Percentiles rank a stretch among this genome's conserved stretches.
Conservation (phyloP, 2,329 filamentous ascomycete genomes). For the Aureobasidium uvarum region DNA sequence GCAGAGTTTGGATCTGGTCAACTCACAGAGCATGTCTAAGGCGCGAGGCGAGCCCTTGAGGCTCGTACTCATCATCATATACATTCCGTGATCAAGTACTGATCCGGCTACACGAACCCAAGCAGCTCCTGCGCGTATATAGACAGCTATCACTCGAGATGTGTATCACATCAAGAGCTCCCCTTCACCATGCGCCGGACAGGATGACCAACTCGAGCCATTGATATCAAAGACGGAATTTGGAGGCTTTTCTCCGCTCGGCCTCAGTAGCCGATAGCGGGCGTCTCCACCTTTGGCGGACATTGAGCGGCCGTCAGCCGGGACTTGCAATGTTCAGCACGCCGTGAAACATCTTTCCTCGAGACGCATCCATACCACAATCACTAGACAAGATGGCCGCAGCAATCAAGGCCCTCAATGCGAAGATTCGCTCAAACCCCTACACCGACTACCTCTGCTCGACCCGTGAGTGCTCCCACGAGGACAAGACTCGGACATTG, state of each 20-base stretch:
- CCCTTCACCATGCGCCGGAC: not conserved
- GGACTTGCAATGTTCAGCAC: conserved; percentile 8
- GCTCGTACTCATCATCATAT: no score
- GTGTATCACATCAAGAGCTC: not conserved
- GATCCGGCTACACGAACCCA: not conserved
- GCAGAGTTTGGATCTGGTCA: not conserved
- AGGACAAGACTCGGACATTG: not conserved
- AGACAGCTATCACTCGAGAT: not conserved
- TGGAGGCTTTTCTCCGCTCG: conserved; percentile 14
- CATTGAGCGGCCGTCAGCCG: conserved; percentile 6
- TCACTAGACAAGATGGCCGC: conserved; percentile 47
- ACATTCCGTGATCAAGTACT: no score
- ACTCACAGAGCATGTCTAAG: not conserved
- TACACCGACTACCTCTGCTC: conserved; percentile 54
- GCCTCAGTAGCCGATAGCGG: conserved; percentile 17
- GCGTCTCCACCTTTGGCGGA: conserved; percentile 9
- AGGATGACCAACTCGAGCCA: conserved; percentile 9
- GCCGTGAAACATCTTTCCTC: conserved; percentile 18
- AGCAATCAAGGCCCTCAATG: conserved; percentile 55
- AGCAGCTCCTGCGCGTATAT: not conserved
- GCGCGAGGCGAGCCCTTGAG: no score
- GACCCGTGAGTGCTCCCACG: conserved; percentile 47
- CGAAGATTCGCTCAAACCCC: conserved; percentile 52
- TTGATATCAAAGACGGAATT: not conserved
- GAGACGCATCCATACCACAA: conserved; percentile 10